Conservation (phyloP, 1,139 yeast species). For the Sugiyamaella sp. region DNA sequence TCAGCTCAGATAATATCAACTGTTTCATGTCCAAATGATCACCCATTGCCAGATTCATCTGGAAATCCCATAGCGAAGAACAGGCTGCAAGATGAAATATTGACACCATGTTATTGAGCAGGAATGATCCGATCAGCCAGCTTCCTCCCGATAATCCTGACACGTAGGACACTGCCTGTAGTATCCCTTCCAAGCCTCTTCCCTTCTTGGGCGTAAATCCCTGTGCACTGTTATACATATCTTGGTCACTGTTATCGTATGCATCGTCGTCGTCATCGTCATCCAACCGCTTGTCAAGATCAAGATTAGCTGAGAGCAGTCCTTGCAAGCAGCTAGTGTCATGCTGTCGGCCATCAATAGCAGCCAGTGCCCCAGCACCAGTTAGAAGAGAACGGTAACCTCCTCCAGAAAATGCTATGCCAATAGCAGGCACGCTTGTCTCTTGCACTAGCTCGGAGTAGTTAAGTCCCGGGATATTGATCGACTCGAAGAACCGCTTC, state of each 20-base stretch:
- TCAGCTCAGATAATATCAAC: constrained; percentile 35
- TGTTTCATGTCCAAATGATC: constrained; percentile 66
- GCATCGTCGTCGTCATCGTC: constrained; percentile 9
- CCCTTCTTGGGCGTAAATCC: constrained; percentile 23
- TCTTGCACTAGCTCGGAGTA: constrained; percentile 19
- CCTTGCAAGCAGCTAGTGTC: constrained; percentile 35
- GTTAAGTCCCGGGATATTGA: constrained; percentile 40
- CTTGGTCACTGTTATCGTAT: background rate
- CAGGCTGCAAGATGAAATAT: constrained; percentile 47
- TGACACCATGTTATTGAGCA: constrained; percentile 57
- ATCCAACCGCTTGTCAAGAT: background rate
- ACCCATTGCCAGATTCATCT: constrained; percentile 38
- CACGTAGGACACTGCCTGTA: constrained; percentile 70
- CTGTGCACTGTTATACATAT: background rate
- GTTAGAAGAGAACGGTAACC: constrained; percentile 70
- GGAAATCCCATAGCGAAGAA: constrained; percentile 65
- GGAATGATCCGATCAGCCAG: constrained; percentile 80
- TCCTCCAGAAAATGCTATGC: constrained; percentile 71
- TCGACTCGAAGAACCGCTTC: constrained; percentile 42
- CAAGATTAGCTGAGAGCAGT: constrained; percentile 1
- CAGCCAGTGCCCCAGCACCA: constrained; percentile 55
- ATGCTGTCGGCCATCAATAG: constrained; percentile 30
- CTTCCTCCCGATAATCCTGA: constrained; percentile 82
- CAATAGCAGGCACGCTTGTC: constrained; percentile 41
- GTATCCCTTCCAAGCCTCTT: constrained; percentile 71